phyloP scores from a whole-genome alignment of 163 green algal species.

The Scenedesmus sp. region DNA sequence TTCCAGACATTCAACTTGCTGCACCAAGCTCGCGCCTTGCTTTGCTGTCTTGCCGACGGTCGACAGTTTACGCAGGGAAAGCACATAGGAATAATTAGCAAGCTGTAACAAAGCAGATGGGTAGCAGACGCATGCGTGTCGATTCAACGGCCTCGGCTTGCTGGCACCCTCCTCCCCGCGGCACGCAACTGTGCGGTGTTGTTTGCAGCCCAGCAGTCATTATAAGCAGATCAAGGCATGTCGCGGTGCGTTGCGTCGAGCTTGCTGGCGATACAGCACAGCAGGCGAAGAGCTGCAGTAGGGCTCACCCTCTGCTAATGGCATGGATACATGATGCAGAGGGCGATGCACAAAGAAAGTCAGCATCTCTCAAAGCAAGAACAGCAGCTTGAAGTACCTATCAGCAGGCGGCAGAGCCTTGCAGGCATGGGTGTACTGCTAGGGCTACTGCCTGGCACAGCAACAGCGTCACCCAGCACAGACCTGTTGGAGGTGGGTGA shows the following conservation, averaged over 20 bases:
- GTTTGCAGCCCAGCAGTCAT: neutral
- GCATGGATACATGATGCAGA: neutral
- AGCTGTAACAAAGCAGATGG: no score
- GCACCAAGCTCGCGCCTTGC: neutral
- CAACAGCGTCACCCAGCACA: neutral
- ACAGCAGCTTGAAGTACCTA: neutral
- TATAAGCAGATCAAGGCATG: neutral
- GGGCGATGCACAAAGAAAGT: neutral
- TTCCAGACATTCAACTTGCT: neutral
- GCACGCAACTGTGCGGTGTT: neutral
- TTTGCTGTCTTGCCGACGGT: neutral
- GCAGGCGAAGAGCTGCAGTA: neutral
- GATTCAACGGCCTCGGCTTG: neutral
- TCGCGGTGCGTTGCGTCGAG: neutral
- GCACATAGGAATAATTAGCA: neutral
- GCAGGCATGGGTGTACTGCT: neutral
- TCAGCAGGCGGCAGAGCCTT: slow-evolving; percentile 3
- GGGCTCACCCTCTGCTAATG: neutral
- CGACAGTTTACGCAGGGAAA: neutral
- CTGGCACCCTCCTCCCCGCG: neutral
- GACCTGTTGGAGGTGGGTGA: slow-evolving; percentile 27
- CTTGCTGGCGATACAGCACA: neutral
- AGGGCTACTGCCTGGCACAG: neutral
- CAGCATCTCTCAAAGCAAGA: neutral
- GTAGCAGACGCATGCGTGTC: neutral